These are phyloP conservation scores for Suillus paluster DNA, from an alignment of 768 basidiomycete species.

Conservation along the genomic window DNA sequence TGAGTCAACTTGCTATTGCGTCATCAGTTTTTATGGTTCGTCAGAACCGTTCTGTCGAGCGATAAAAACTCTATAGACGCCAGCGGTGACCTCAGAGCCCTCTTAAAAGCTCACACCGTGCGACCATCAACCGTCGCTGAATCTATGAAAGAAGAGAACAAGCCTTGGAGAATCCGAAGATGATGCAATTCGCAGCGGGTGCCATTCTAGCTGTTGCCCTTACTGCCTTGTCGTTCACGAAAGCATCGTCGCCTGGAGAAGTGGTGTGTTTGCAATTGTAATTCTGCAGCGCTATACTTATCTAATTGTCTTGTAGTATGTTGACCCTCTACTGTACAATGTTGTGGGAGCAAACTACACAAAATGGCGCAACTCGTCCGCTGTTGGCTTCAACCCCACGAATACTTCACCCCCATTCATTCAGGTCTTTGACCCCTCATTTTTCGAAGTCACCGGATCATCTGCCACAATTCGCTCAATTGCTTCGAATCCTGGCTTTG, in stretches of 20 bases:
- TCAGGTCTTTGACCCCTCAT: conserved; percentile 54
- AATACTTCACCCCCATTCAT: conserved; percentile 62
- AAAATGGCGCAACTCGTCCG: conserved; percentile 42
- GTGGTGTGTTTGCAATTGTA: conserved; percentile 17
- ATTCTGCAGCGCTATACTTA: neutral
- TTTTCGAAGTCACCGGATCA: conserved; percentile 61
- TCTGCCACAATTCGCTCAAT: conserved; percentile 62
- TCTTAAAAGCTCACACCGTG: too few species aligned
- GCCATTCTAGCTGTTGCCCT: conserved; percentile 5
- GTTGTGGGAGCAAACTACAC: conserved; percentile 51
- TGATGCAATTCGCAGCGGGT: conserved; percentile 8
- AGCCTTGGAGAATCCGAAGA: neutral
- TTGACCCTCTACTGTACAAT: conserved; percentile 54
- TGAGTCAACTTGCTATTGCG: neutral
- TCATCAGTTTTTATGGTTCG: neutral
- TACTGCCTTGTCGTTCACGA: neutral
- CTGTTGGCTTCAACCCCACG: conserved; percentile 61
- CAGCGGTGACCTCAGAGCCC: neutral
- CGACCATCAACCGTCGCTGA: neutral
- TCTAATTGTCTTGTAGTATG: conserved; percentile 38
- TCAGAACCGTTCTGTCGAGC: too few species aligned
- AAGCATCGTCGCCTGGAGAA: conserved; percentile 9
- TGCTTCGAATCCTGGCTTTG: conserved; percentile 62
- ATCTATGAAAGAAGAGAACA: neutral
- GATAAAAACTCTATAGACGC: conserved; percentile 6